These are phyloP conservation scores for Populus hybrid DNA, from an alignment of 441 rosid genomes.

Conservation along the genomic window DNA sequence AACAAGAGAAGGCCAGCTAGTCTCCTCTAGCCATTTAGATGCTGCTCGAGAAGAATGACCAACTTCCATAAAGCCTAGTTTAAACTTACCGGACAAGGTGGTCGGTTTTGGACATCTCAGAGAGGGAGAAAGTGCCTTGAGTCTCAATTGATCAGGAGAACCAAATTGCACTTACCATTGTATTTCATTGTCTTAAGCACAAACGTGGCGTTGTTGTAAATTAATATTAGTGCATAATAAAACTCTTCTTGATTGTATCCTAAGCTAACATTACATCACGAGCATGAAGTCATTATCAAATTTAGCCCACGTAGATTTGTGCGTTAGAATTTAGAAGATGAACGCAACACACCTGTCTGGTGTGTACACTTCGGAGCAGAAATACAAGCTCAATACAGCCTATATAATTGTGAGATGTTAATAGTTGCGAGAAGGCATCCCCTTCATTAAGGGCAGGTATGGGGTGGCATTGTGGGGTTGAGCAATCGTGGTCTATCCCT, in stretches of 20 bases:
- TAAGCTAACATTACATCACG: not conserved
- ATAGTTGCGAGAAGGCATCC: not conserved
- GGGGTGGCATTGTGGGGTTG: conserved; percentile 14
- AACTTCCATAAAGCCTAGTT: conserved; percentile 24
- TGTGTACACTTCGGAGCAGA: not conserved
- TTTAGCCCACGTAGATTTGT: not conserved
- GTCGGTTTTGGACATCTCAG: conserved; percentile 27
- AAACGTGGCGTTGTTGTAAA: not conserved
- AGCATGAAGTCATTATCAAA: not conserved
- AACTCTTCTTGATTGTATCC: not conserved
- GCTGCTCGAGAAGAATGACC: conserved; percentile 33
- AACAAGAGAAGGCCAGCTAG: conserved; percentile 23
- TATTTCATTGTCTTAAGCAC: not conserved
- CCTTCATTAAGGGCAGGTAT: not conserved
- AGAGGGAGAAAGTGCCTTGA: conserved; percentile 17
- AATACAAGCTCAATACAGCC: not conserved
- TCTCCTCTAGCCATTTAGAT: conserved; percentile 32
- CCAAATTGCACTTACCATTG: conserved; percentile 18
- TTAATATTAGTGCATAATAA: not conserved
- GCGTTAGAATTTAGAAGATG: too few species aligned
- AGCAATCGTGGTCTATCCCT: conserved; percentile 19
- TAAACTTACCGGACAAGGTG: conserved; percentile 17
- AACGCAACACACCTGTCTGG: not conserved
- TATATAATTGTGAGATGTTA: not conserved
- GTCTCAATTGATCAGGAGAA: conserved; percentile 32